A percentile compares a stretch with the other conserved stretches of the same genome.
phyloP scores from a whole-genome alignment of 225 moss, liverwort and hornwort species.

The Ulota crispa region DNA sequence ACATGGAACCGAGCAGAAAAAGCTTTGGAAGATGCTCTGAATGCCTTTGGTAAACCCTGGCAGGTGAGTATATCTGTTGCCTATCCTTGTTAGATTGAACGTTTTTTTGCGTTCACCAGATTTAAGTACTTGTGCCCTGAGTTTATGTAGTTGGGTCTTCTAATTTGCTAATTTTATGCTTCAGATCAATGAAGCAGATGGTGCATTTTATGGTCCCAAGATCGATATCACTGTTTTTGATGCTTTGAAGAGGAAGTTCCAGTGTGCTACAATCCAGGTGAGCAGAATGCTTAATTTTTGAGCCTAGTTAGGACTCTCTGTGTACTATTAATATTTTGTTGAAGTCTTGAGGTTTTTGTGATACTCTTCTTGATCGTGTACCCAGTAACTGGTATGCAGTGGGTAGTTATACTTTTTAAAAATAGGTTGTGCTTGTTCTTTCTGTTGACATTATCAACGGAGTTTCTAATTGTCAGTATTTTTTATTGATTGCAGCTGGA shows the following conservation, averaged over 20 bases:
- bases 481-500: constrained; percentile 69
- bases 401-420: too few relatives aligned
- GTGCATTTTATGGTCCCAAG: constrained; percentile 99
- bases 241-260: constrained; percentile 91
- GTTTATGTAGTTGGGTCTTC: not conserved
- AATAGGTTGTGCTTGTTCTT: not conserved
- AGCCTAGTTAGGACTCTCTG: not conserved
- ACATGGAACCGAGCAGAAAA: constrained; percentile 84
- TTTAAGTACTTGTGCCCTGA: not conserved
- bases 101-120: not conserved
- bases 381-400: too few relatives aligned
- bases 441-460: not conserved
- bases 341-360: too few relatives aligned
- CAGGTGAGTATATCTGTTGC: constrained; percentile 41
- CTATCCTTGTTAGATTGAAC: not conserved
- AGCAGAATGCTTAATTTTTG: not conserved
- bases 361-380: too few relatives aligned
- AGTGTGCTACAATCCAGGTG: constrained; percentile 97
- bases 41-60: constrained; percentile 78
- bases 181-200: constrained; percentile 88
- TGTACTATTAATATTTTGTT: not conserved
- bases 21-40: constrained; percentile 72
- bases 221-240: constrained; percentile 93
- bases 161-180: constrained; percentile 6
- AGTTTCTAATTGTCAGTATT: constrained; percentile 13